Conservation (phyloP, 2,329 filamentous ascomycete genomes). For the Cladophialophora chaetospira region DNA sequence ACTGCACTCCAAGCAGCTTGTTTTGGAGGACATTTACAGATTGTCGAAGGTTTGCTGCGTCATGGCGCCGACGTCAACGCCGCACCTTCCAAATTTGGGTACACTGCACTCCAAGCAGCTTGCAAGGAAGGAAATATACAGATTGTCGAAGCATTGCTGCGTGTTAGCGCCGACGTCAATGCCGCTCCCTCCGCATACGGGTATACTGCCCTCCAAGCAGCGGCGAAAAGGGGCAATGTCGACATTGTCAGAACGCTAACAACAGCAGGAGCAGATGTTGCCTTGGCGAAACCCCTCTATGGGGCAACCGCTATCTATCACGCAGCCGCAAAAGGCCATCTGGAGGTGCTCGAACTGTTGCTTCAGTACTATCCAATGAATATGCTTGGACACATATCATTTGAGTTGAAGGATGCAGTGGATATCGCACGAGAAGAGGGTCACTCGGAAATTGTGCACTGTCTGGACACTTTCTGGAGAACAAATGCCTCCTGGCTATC, state of each 20-base stretch:
- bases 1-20: conserved; percentile 32
- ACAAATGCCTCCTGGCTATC: too few species aligned
- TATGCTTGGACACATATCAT: background rate
- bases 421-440: too few species aligned
- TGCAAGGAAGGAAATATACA: conserved; percentile 13
- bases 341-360: conserved; percentile 23
- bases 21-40: conserved; percentile 23
- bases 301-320: conserved; percentile 38
- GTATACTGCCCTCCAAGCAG: conserved; percentile 34
- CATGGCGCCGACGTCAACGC: conserved; percentile 30
- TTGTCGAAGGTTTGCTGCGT: conserved; percentile 22
- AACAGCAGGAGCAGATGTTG: conserved; percentile 33
- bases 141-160: conserved; percentile 31
- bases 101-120: conserved; percentile 4
- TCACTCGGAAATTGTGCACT: too few species aligned
- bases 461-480: too few species aligned
- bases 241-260: conserved; percentile 31
- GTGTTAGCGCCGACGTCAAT: conserved; percentile 33
- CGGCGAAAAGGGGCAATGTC: conserved; percentile 29
- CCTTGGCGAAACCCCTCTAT: conserved; percentile 25
- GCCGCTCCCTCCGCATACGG: conserved; percentile 23
- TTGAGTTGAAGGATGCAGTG: too few species aligned
- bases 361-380: conserved; percentile 19
- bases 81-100: background rate
- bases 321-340: conserved; percentile 34